Evolutionary conservation across 768 basidiomycete species (phyloP).

Genomic region (Tephrocybe rancida): DNA sequence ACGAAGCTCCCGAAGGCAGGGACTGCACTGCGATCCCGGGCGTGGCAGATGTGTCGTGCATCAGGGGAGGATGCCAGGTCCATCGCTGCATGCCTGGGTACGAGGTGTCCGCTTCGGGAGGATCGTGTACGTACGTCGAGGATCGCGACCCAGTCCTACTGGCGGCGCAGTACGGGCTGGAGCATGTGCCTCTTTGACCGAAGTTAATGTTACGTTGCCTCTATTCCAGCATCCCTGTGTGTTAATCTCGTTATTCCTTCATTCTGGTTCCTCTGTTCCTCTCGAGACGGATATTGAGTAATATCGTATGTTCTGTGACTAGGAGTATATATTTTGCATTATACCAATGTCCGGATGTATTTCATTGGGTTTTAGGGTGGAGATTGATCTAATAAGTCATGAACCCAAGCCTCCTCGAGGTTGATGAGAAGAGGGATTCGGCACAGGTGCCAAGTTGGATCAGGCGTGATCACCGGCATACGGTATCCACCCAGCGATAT

Average conservation of each 20-base stretch:
- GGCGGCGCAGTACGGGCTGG: slow-evolving; percentile 31
- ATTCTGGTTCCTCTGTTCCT: background rate
- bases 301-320: background rate
- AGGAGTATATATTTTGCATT: no score
- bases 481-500: no score
- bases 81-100: slow-evolving; percentile 49
- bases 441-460: no score
- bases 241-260: background rate
- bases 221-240: background rate
- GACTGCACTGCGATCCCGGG: slow-evolving; percentile 54
- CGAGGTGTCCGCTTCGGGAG: slow-evolving; percentile 19
- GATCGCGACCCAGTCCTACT: slow-evolving; percentile 23
- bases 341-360: no score
- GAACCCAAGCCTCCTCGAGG: no score
- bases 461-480: no score
- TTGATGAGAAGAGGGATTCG: no score
- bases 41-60: slow-evolving; percentile 51
- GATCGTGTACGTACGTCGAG: slow-evolving; percentile 29
- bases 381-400: no score
- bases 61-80: slow-evolving; percentile 43
- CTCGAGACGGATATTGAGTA: background rate
- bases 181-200: background rate
- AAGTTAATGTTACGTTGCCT: background rate
- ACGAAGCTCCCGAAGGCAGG: slow-evolving; percentile 29
- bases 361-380: no score